Percentiles rank a stretch among this genome's conserved stretches.
Evolutionary conservation across 2,329 filamentous ascomycete species (phyloP).

Genomic region (Cercospora berteroae): DNA sequence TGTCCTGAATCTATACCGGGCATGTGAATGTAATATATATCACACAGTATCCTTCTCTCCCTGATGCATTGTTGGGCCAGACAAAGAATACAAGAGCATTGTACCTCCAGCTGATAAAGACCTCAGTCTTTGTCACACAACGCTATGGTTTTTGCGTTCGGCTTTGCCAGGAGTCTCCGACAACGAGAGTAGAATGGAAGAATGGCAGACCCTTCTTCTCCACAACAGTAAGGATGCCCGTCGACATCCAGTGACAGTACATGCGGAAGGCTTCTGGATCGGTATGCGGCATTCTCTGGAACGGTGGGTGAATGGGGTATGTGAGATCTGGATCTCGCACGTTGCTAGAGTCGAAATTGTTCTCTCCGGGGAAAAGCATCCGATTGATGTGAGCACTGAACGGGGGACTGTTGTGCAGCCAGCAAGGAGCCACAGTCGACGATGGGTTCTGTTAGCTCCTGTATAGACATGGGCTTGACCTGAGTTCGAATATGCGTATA

Average conservation of each 20-base stretch:
- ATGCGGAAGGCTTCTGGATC: neutral
- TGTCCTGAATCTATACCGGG: neutral
- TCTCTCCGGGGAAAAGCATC: neutral
- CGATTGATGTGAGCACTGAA: too few relatives aligned
- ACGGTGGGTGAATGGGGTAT: neutral
- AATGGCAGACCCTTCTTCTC: neutral
- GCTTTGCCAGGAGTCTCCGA: neutral
- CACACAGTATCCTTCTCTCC: neutral
- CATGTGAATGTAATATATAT: neutral
- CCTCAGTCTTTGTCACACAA: neutral
- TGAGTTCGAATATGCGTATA: neutral
- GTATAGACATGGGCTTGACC: neutral
- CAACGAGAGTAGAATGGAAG: neutral
- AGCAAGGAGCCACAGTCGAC: neutral
- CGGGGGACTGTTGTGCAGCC: neutral
- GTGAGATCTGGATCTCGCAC: neutral
- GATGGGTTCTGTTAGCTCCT: neutral
- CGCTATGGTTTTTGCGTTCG: neutral
- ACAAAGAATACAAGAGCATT: neutral
- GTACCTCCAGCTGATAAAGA: neutral
- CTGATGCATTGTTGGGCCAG: neutral
- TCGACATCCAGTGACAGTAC: neutral
- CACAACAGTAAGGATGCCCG: neutral
- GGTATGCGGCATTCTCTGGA: neutral
- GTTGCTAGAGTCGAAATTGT: neutral